These are phyloP conservation scores for Scorias spongiosa DNA, from an alignment of 2,329 filamentous ascomycete genomes.

Conservation along the genomic window DNA sequence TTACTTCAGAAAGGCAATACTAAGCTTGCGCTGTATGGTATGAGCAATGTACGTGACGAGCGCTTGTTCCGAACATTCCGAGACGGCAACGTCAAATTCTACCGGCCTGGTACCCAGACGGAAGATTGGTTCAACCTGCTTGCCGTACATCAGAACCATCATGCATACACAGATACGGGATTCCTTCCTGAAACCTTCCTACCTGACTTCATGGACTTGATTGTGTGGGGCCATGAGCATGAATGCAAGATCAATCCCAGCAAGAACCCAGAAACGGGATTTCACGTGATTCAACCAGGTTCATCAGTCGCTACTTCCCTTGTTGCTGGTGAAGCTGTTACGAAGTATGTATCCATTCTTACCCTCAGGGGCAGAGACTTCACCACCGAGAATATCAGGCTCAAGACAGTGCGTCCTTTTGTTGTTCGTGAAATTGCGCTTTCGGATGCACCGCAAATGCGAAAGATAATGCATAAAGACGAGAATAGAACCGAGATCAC, in stretches of 20 bases:
- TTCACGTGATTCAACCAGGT: constrained; percentile 93
- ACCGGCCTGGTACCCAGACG: constrained; percentile 62
- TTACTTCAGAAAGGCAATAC: constrained; percentile 86
- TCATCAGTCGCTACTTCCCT: constrained; percentile 92
- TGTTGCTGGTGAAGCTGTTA: constrained; percentile 72
- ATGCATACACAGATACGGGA: constrained; percentile 80
- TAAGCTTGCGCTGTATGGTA: constrained; percentile 80
- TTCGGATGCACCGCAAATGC: constrained; percentile 59
- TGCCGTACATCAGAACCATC: constrained; percentile 90
- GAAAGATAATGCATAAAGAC: constrained; percentile 55
- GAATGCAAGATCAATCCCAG: constrained; percentile 81
- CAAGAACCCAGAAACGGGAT: constrained; percentile 73
- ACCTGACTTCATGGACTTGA: constrained; percentile 76
- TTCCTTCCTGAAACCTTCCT: constrained; percentile 89
- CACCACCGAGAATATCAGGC: constrained; percentile 59
- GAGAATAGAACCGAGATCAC: constrained; percentile 76
- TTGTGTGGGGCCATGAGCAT: constrained; percentile 96
- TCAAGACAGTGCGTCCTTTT: constrained; percentile 85
- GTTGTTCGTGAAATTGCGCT: constrained; percentile 71
- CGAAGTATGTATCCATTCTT: constrained; percentile 80
- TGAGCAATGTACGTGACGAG: constrained; percentile 94
- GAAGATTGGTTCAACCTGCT: constrained; percentile 93
- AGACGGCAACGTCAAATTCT: constrained; percentile 89
- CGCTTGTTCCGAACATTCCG: constrained; percentile 85
- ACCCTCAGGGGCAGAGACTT: constrained; percentile 67